Conservation (phyloP, 805 yeast species). For the Yarrowia phangngaensis region DNA sequence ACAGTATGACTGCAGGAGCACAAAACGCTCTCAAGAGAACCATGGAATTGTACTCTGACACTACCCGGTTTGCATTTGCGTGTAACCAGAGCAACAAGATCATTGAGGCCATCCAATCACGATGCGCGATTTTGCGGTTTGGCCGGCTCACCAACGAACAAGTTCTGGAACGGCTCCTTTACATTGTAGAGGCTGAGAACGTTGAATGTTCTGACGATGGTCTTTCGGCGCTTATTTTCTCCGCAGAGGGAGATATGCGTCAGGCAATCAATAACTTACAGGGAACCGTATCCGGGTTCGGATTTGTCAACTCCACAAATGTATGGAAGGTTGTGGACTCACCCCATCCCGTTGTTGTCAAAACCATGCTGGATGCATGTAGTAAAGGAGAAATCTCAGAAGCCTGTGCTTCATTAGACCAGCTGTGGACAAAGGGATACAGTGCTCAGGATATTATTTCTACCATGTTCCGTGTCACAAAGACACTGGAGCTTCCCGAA, state of each 20-base stretch:
- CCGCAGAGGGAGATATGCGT: slow-evolving; percentile 98
- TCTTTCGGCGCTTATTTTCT: slow-evolving; percentile 82
- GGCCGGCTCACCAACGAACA: slow-evolving; percentile 79
- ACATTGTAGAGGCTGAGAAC: slow-evolving; percentile 63
- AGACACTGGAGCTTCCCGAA: slow-evolving; percentile 64
- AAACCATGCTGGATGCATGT: slow-evolving; percentile 56
- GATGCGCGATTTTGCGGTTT: slow-evolving; percentile 92
- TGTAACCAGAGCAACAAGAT: slow-evolving; percentile 93
- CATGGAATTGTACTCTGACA: slow-evolving; percentile 91
- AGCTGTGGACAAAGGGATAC: slow-evolving; percentile 85
- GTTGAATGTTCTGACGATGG: slow-evolving; percentile 86
- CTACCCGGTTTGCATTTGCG: slow-evolving; percentile 97
- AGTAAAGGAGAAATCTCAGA: slow-evolving; percentile 51
- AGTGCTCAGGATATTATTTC: slow-evolving; percentile 90
- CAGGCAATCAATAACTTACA: slow-evolving; percentile 94
- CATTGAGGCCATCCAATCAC: slow-evolving; percentile 92
- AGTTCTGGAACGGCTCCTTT: slow-evolving; percentile 69
- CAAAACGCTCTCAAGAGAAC: slow-evolving; percentile 92
- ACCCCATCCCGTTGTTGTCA: slow-evolving; percentile 87
- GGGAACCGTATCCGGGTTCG: slow-evolving; percentile 91
- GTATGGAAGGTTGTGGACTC: slow-evolving; percentile 94
- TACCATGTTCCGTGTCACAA: slow-evolving; percentile 83
- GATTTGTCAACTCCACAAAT: slow-evolving; percentile 82
- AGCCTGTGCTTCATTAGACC: slow-evolving; percentile 59
- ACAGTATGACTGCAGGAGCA: slow-evolving; percentile 95